phyloP scores from a whole-genome alignment of 345 rosid genomes.

The Gossypioides kirkii region DNA sequence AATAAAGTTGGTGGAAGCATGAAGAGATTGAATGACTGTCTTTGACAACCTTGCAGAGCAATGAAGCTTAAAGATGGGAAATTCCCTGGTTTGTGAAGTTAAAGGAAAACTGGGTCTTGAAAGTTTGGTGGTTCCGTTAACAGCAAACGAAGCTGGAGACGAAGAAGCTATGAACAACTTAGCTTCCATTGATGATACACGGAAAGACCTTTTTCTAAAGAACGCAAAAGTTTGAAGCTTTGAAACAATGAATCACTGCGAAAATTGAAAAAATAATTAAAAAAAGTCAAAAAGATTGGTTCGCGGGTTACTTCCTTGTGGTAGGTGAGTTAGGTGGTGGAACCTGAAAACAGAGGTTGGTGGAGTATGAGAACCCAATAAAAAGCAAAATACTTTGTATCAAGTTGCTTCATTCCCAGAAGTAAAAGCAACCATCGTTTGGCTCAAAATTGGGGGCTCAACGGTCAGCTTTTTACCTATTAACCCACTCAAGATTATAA shows the following conservation, averaged over 20 bases:
- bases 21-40: conserved; percentile 26
- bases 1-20: conserved; percentile 35
- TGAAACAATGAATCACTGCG: background rate
- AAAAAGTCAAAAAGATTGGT: too few species aligned
- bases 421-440: too few species aligned
- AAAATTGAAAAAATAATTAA: background rate
- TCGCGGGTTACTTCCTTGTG: background rate
- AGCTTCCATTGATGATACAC: background rate
- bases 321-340: background rate
- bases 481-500: too few species aligned
- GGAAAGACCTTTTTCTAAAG: background rate
- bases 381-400: background rate
- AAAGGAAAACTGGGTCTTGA: conserved; percentile 18
- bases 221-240: background rate
- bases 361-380: background rate
- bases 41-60: conserved; percentile 28
- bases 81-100: conserved; percentile 10
- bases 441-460: too few species aligned
- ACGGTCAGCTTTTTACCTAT: too few species aligned
- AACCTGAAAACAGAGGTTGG: background rate
- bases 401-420: too few species aligned
- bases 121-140: conserved; percentile 14
- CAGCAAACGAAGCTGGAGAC: background rate
- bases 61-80: conserved; percentile 8
- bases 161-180: background rate